Evolutionary conservation across 2,329 filamentous ascomycete genomes (phyloP).

Genomic region (Colletotrichum sublineola): DNA sequence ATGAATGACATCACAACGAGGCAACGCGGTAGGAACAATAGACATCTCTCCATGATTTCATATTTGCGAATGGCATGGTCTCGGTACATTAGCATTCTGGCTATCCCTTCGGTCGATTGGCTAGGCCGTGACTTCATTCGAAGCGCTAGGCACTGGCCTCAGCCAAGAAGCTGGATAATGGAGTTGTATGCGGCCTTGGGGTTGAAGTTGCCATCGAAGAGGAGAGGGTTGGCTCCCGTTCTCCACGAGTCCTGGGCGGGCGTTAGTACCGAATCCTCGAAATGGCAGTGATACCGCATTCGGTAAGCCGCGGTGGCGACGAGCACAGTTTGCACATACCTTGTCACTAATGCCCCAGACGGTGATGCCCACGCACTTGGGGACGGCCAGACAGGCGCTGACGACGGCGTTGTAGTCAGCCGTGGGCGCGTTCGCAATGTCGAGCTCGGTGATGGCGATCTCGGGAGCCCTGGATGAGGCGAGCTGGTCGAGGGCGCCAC

Average conservation of each 20-base stretch:
- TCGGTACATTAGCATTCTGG: background rate
- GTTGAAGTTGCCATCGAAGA: slow-evolving; percentile 65
- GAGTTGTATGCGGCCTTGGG: slow-evolving; percentile 66
- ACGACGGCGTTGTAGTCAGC: slow-evolving; percentile 54
- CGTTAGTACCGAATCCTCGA: background rate
- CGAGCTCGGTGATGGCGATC: slow-evolving; percentile 54
- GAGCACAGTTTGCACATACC: background rate
- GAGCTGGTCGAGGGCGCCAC: slow-evolving; percentile 64
- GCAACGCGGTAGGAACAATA: background rate
- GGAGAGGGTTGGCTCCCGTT: slow-evolving; percentile 56
- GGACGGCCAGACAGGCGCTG: slow-evolving; percentile 46
- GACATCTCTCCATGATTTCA: background rate
- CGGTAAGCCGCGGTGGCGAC: slow-evolving; percentile 49
- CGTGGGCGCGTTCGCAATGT: slow-evolving; percentile 70
- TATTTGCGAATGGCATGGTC: background rate
- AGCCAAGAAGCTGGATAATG: slow-evolving; percentile 48
- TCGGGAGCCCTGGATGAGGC: slow-evolving; percentile 64
- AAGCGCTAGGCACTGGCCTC: background rate
- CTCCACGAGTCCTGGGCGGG: background rate
- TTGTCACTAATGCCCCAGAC: slow-evolving; percentile 57
- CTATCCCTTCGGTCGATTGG: background rate
- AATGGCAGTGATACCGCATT: background rate
- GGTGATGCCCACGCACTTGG: slow-evolving; percentile 48
- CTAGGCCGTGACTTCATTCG: background rate
- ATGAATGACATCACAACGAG: slow-evolving; percentile 1